Conservation (phyloP, 495 filamentous ascomycete genomes). For the Penicillium roqueforti region DNA sequence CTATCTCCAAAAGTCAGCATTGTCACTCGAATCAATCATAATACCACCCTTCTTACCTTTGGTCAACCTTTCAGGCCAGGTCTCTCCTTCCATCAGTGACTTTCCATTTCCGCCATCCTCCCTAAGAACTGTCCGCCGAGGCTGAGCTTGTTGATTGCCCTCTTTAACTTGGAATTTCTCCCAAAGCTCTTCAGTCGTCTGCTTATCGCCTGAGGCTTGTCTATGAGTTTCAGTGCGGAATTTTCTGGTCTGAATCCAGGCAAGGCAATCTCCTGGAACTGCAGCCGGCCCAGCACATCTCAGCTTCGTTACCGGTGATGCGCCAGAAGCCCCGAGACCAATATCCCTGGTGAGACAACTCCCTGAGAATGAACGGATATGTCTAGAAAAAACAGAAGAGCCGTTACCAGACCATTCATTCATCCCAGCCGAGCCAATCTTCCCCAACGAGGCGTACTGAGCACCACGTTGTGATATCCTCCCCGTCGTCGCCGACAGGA, state of each 20-base stretch:
- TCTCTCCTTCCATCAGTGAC: conserved; percentile 47
- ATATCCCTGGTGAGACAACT: neutral
- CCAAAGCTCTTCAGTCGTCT: conserved; percentile 21
- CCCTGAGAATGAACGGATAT: neutral
- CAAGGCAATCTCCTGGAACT: neutral
- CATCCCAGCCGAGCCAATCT: neutral
- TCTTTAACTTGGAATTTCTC: conserved; percentile 16
- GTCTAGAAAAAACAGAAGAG: neutral
- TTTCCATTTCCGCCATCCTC: conserved; percentile 2
- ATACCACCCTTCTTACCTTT: conserved; percentile 49
- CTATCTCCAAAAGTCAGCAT: conserved; percentile 36
- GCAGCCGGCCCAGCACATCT: neutral
- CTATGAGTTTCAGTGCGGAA: conserved; percentile 21
- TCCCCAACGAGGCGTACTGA: conserved; percentile 1
- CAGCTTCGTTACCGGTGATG: neutral
- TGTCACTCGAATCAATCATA: neutral
- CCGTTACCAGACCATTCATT: neutral
- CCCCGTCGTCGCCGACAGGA: conserved; percentile 5
- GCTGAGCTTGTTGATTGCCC: conserved; percentile 7
- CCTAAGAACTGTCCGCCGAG: conserved; percentile 9
- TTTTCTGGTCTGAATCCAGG: conserved; percentile 12
- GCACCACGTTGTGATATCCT: conserved; percentile 1
- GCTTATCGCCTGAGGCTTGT: conserved; percentile 16
- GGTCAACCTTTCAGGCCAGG: conserved; percentile 52
- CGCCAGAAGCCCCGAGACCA: neutral